Base-by-base conservation (phyloP, 371 early-diverging fungal genomes). In the Mortierella sp. region DNA sequence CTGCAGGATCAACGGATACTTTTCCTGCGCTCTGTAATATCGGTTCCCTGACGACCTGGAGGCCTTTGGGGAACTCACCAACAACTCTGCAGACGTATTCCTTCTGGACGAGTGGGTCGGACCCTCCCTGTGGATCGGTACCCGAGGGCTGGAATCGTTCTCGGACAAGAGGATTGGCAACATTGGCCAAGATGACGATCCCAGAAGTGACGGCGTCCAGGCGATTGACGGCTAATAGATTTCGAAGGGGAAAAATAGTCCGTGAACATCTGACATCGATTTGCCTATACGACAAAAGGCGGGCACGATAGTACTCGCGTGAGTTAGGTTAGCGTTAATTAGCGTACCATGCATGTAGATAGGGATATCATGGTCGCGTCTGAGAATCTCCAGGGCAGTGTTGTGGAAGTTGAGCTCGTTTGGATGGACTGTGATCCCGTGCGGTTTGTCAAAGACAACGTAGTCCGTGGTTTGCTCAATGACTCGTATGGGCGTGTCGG, bases 1-100 rank as follows among this genome's bases (percentile, higher is more conserved):
- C 78, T 49, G 61, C 26, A 3, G 70, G 62, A 42, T 76, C 66
- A 8, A 76, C 39, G 0, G 37, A 41, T 4, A 70, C 62, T 50
- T 70, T 76, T 28, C 78, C 78, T 15, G 59, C 70, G 11, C 15
- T 51, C n/a, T 61, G 70, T 8, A 70, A 31, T 12, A 76, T 76
- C 14, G 78, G 78, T 28, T 70, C 78, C 24, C n/a, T 56, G 31
- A 69, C 70, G 14, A 65, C 50, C 21, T 65, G 12, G 1, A 70
- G 63, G 6, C 53, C 62, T 14, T 26, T 23, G 1, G 78, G 63
- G 24, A 76, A 76, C 39, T 76, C 78, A 21, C 78, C 78, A 7
- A 65, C 59, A 17, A 76, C 78, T 8, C 78, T 60, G n/a, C 78
- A 76, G 37, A 76, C 54, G 15, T 76, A 76, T 57, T 76, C 78